A percentile compares a stretch with the other conserved stretches of the same genome.
phyloP scores from a whole-genome alignment of 176 grass and related monocot genomes.

The Triticum monococcum region DNA sequence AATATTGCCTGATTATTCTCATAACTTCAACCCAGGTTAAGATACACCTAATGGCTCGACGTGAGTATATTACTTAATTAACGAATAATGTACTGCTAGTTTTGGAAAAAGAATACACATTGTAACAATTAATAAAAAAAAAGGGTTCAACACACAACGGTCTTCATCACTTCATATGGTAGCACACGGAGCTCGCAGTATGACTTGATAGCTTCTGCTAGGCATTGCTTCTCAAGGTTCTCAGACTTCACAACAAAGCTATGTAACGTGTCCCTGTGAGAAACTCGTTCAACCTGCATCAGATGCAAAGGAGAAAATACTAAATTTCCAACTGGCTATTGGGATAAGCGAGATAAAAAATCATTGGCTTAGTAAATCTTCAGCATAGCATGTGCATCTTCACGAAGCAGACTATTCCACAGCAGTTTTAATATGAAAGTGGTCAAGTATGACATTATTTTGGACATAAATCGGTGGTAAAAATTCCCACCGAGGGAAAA shows the following conservation, averaged over 20 bases:
- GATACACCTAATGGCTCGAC: neutral
- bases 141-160: conserved; percentile 68
- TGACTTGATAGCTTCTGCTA: conserved; percentile 83
- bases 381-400: neutral
- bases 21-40: neutral
- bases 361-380: neutral
- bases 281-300: conserved; percentile 81
- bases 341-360: neutral
- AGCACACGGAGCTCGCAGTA: conserved; percentile 87
- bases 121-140: neutral
- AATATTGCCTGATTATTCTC: neutral
- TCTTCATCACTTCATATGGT: conserved; percentile 80
- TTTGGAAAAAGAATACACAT: neutral
- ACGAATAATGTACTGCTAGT: conserved; percentile 24
- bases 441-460: neutral
- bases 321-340: neutral
- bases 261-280: conserved; percentile 73
- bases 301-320: neutral
- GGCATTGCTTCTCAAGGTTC: conserved; percentile 91
- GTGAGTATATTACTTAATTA: neutral
- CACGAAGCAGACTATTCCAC: neutral
- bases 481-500: neutral
- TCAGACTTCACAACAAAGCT: conserved; percentile 89
- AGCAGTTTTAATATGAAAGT: neutral
- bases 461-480: neutral